Evolutionary conservation across 23 red algal species (phyloP).

Genomic region (Cyanidioschyzon merolae): DNA sequence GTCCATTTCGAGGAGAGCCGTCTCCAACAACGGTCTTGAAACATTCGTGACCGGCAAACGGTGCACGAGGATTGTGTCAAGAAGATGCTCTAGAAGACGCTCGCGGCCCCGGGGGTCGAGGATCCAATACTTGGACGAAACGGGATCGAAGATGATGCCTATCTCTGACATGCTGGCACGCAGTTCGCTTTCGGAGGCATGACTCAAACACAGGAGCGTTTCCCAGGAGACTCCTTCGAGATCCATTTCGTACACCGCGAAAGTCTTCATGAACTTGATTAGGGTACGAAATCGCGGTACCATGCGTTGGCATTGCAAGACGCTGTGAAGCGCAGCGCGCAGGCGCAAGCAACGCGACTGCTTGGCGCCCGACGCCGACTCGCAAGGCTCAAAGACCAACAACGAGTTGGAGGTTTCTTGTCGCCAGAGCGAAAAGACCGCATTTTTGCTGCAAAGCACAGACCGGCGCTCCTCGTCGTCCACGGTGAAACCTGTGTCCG

Average conservation of each 20-base stretch:
- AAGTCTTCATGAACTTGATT: background rate
- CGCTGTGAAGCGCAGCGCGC: background rate
- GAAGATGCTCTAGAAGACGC: background rate
- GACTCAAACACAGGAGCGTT: background rate
- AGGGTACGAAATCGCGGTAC: background rate
- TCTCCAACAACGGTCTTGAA: background rate
- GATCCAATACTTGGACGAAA: background rate
- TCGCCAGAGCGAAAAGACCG: background rate
- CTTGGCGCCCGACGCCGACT: background rate
- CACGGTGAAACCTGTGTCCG: background rate
- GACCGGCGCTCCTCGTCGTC: background rate
- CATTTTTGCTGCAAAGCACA: background rate
- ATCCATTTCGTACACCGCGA: background rate
- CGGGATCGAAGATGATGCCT: background rate
- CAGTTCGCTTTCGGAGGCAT: background rate
- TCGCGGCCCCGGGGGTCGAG: background rate
- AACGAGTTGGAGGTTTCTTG: conserved; percentile 4
- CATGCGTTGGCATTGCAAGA: background rate
- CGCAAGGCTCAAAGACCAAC: background rate
- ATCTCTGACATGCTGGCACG: background rate
- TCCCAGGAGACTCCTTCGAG: background rate
- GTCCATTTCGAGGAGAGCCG: background rate
- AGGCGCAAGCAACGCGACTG: background rate
- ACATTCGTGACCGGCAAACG: background rate
- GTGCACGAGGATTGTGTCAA: background rate